Base-by-base conservation (phyloP, 768 basidiomycete species). In the Mycena albidolilacea region DNA sequence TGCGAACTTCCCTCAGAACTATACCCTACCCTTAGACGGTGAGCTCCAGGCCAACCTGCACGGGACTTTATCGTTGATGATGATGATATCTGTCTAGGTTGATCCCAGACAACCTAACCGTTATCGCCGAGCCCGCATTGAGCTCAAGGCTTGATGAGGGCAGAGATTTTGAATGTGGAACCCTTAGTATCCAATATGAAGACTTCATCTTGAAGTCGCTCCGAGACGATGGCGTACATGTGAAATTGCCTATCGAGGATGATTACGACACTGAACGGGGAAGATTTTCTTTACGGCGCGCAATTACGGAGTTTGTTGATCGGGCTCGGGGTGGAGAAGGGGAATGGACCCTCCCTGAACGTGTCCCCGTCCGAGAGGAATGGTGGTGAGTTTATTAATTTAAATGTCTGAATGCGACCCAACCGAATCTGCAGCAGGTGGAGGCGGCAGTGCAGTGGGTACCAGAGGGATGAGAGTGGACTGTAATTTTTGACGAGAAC, bases 391-490 rank as follows among this genome's bases (percentile, higher is more conserved):
- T 57, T 23, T 44, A 41, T 54, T 37, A 7, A 65, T 41, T 39
- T 54, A n/a, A 54, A 41, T 41, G 50, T 65, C 64, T 65, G 64
- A 41, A 61, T 61, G 48, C 48, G 48, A 65, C 37, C 38, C 19
- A 39, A 65, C 60, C 19, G 60, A 65, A 54, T 54, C 64, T 54
- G 38, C 38, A 37, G 64, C 38, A 65, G 64, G 64, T 54, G 37
- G 63, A 65, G 50, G 50, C 48, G 48, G 64, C 64, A 65, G 50
- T 65, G 48, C 37, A 54, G 37, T 54, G 60, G 60, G 60, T 61
- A 61, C 60, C 39, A 61, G 5, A 61, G 17, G 44, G 41, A 61
- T 61, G 41, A 44, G 60, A 41, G 60, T 6, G 60, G 41, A 4
- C 23, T 61, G 60, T 61, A 61, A 61, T 41, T 61, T 21, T 44